Conservation (phyloP, 2,329 filamentous ascomycete species). For the Tolypocladium nubicola region DNA sequence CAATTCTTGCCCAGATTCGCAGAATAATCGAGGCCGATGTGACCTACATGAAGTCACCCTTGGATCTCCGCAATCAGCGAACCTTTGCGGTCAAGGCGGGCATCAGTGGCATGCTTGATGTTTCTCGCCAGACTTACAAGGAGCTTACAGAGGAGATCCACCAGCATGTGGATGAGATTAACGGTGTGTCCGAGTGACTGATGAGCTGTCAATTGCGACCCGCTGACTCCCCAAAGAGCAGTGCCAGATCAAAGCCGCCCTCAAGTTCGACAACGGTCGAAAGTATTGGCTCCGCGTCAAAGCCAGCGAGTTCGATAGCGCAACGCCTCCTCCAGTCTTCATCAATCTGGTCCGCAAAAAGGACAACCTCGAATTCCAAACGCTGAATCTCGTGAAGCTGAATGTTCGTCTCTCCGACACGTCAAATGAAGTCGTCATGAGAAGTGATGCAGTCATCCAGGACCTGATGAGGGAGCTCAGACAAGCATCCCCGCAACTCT, state of each 20-base stretch:
- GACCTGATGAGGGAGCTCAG: constrained; percentile 64
- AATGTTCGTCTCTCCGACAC: constrained; percentile 70
- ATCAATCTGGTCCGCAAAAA: constrained; percentile 69
- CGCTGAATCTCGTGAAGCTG: constrained; percentile 70
- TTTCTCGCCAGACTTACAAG: constrained; percentile 81
- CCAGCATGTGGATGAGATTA: constrained; percentile 57
- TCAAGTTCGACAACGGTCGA: constrained; percentile 68
- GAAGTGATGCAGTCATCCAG: constrained; percentile 70
- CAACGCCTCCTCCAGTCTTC: constrained; percentile 53
- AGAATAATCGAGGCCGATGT: constrained; percentile 72
- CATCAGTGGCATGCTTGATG: constrained; percentile 76
- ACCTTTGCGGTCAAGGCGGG: constrained; percentile 84
- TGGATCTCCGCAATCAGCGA: constrained; percentile 82
- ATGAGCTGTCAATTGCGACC: too few relatives aligned
- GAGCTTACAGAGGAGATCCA: constrained; percentile 74
- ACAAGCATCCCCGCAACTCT: constrained; percentile 59
- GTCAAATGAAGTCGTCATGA: constrained; percentile 70
- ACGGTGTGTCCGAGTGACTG: constrained; percentile 33
- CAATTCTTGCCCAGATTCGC: constrained; percentile 55
- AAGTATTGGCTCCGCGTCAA: constrained; percentile 69
- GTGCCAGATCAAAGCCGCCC: constrained; percentile 48
- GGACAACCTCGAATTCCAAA: constrained; percentile 77
- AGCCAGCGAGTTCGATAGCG: constrained; percentile 49
- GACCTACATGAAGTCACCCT: constrained; percentile 62
- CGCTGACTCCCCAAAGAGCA: constrained; percentile 28